Evolutionary conservation across 179 eudicot genomes (phyloP), one percentile per base, ranked within the genome.

Genomic region (Beta lomatogona): DNA sequence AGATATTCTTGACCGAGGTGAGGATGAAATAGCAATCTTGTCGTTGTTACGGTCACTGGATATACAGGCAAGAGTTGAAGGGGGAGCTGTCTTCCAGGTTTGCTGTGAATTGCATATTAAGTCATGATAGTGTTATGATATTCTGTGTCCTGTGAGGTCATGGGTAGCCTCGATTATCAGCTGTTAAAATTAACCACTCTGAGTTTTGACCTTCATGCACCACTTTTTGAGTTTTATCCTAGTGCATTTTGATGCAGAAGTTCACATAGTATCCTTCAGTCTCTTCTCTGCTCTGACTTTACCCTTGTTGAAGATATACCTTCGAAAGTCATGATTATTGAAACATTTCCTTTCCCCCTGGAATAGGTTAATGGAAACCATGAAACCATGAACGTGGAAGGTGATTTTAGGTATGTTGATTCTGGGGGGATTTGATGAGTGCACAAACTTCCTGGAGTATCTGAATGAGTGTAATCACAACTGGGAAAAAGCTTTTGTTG

Each of bases 11-110:
- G 99, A 95, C 84, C 85, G 99, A 80, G 99, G 99, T 22, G 90
- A 89, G 86, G 97, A 94, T 82, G 99, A 95, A 89, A 92, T 95
- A 78, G 99, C 99, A 28, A 92, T 95, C 76, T 86, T 95, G 75
- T 95, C 99, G 52, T 85, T 95, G 55, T 85, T 95, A 87, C 88
- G 91, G 28, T 94, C 94, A 80, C 79, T 95, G 85, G 93, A 91
- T 86, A 84, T 88, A 75, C 98, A 95, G 86, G 98, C 99, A 67
- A 91, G 90, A 87, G 89, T 88, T 28, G 76, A 83, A 76, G 99
- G 99, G 73, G 99, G 98, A 71, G 99, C 98, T 71, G 94, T 95
- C 86, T 94, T 95, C 83, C 99, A 95, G 99, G 99, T 94, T 55
- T 77, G 80, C 69, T 25, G 9, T 55, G 9, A 31, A 3, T 36